A percentile compares a stretch with the other conserved stretches of the same genome.
phyloP scores from a whole-genome alignment of 257 asterid species.

The Solanum peruvianum region DNA sequence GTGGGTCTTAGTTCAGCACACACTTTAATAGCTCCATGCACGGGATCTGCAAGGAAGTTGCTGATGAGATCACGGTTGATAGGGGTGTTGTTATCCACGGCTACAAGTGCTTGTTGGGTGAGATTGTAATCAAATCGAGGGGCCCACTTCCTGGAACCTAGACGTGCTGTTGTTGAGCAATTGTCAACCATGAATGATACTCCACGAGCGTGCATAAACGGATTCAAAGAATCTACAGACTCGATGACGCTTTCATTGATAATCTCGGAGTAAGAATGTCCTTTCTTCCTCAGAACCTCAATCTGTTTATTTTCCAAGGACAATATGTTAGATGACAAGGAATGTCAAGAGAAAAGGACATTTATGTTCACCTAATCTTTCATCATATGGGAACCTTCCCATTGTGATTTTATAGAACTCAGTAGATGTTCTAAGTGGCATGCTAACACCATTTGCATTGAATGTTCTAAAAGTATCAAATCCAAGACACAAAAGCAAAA shows the following conservation, averaged over 20 bases:
- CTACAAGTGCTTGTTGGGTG: slow-evolving; percentile 88
- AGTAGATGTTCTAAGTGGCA: not conserved
- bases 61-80: slow-evolving; percentile 72
- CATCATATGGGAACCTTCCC: not conserved
- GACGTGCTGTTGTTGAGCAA: slow-evolving; percentile 87
- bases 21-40: slow-evolving; percentile 74
- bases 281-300: slow-evolving; percentile 87
- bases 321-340: not conserved
- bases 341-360: not conserved
- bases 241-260: slow-evolving; percentile 86
- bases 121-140: slow-evolving; percentile 80
- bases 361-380: not conserved
- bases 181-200: slow-evolving; percentile 97
- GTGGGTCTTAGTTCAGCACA: slow-evolving; percentile 91
- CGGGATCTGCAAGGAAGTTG: slow-evolving; percentile 78
- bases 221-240: slow-evolving; percentile 87
- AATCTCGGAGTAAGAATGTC: slow-evolving; percentile 90
- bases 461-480: not conserved
- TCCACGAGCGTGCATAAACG: slow-evolving; percentile 98
- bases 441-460: not conserved
- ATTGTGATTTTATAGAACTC: not conserved
- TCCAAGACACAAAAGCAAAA: not conserved
- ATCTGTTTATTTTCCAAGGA: slow-evolving; percentile 31
- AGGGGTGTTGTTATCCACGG: slow-evolving; percentile 53
- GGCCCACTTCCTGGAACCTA: slow-evolving; percentile 97